Percentiles rank a stretch among this genome's conserved stretches.
Evolutionary conservation across 257 asterid genomes (phyloP).

Genomic region (Penstemon eatonii): DNA sequence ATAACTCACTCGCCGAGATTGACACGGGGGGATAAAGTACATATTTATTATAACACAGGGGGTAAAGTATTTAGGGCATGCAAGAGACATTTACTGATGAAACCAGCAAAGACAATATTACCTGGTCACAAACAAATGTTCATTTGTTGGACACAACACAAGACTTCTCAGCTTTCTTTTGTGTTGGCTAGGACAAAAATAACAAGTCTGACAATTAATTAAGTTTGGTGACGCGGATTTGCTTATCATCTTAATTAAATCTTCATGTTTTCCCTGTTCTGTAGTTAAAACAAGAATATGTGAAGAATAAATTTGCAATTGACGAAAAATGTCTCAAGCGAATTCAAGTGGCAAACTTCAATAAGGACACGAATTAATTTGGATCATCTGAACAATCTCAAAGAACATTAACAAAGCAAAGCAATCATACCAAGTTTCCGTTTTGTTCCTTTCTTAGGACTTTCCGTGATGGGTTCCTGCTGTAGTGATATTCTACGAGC

Average conservation of each 20-base stretch:
- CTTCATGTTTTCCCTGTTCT: constrained; percentile 53
- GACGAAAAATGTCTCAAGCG: background rate
- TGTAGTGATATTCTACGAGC: constrained; percentile 33
- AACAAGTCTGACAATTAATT: constrained; percentile 45
- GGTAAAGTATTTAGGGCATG: no score
- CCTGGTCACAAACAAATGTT: constrained; percentile 71
- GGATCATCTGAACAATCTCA: no score
- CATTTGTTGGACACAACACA: constrained; percentile 65
- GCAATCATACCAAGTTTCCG: constrained; percentile 46
- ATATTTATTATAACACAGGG: no score
- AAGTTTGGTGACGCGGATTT: constrained; percentile 49
- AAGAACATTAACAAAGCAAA: no score
- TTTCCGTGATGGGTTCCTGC: constrained; percentile 38
- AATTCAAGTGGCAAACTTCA: no score
- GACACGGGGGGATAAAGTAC: no score
- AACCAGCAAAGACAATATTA: constrained; percentile 26
- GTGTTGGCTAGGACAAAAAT: constrained; percentile 58
- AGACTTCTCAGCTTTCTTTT: constrained; percentile 71
- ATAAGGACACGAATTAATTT: background rate
- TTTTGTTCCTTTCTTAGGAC: constrained; percentile 45
- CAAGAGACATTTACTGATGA: no score
- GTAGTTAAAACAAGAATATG: constrained; percentile 29
- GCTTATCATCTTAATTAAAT: constrained; percentile 47
- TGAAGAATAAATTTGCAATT: no score
- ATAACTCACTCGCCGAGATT: no score